Percentiles rank a stretch among this genome's conserved stretches.
Conservation (phyloP, 768 basidiomycete species). For the Lentinula aciculospora region DNA sequence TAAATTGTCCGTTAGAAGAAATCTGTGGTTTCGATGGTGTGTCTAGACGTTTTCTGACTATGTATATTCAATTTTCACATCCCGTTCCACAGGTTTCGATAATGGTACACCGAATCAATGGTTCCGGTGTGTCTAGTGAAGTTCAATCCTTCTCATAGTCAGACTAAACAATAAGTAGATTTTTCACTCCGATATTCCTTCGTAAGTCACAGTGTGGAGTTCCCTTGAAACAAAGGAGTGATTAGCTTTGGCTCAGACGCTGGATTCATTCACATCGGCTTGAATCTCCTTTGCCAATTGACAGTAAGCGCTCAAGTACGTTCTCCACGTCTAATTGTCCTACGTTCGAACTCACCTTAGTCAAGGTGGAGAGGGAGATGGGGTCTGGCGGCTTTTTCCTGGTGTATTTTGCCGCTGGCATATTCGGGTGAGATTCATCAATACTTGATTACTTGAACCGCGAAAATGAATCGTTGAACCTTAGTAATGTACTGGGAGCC, state of each 20-base stretch:
- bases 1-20: slow-evolving; percentile 68
- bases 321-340: background rate
- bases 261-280: slow-evolving; percentile 84
- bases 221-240: too few species aligned
- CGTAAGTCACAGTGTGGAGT: slow-evolving; percentile 27
- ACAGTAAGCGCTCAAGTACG: slow-evolving; percentile 71
- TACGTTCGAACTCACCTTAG: background rate
- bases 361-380: slow-evolving; percentile 86
- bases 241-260: slow-evolving; percentile 42
- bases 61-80: background rate
- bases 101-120: slow-evolving; percentile 38
- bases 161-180: slow-evolving; percentile 36
- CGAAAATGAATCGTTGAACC: background rate
- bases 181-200: slow-evolving; percentile 84
- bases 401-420: slow-evolving; percentile 85
- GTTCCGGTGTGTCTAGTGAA: slow-evolving; percentile 31
- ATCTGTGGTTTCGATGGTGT: slow-evolving; percentile 87
- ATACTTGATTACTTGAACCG: background rate
- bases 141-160: background rate
- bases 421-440: slow-evolving; percentile 66
- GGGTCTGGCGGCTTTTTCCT: slow-evolving; percentile 81
- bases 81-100: slow-evolving; percentile 29
- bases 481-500: slow-evolving; percentile 81
- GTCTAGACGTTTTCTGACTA: slow-evolving; percentile 21
- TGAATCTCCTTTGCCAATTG: slow-evolving; percentile 90